Evolutionary conservation across 2,329 filamentous ascomycete genomes (phyloP).

Genomic region (Trematosphaeria pertusa): DNA sequence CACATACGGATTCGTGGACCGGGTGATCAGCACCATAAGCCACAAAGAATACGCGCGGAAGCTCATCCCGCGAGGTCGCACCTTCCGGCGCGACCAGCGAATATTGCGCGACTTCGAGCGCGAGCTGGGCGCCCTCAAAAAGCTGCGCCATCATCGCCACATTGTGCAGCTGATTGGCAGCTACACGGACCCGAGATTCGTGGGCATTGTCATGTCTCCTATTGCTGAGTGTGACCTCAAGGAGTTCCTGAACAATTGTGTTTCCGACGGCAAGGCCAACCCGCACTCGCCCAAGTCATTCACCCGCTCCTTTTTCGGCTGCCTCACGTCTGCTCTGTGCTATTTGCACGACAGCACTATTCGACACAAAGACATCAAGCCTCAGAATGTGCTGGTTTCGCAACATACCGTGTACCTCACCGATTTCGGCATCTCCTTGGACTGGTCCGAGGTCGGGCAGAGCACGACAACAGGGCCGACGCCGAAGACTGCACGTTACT

Average conservation of each 20-base stretch:
- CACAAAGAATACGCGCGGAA: slow-evolving; percentile 32
- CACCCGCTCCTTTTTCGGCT: slow-evolving; percentile 22
- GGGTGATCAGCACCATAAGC: slow-evolving; percentile 26
- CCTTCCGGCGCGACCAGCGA: slow-evolving; percentile 16
- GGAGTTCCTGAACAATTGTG: slow-evolving; percentile 22
- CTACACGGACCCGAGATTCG: slow-evolving; percentile 38
- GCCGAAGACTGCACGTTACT: slow-evolving; percentile 15
- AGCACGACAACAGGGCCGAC: slow-evolving; percentile 16
- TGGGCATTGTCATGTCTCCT: slow-evolving; percentile 40
- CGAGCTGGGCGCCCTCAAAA: slow-evolving; percentile 23
- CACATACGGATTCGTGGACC: slow-evolving; percentile 26
- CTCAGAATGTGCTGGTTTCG: slow-evolving; percentile 36
- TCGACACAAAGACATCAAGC: slow-evolving; percentile 38
- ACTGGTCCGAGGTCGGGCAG: slow-evolving; percentile 11
- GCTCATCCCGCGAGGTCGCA: slow-evolving; percentile 19
- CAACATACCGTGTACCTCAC: slow-evolving; percentile 22
- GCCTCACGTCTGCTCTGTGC: slow-evolving; percentile 12
- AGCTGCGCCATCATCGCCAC: slow-evolving; percentile 21
- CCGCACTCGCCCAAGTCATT: no score
- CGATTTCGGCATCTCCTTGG: slow-evolving; percentile 35
- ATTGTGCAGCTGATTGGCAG: slow-evolving; percentile 31
- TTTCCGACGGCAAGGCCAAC: slow-evolving; percentile 1
- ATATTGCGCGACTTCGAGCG: slow-evolving; percentile 16
- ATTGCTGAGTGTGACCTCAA: slow-evolving; percentile 24
- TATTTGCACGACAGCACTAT: slow-evolving; percentile 22